Evolutionary conservation across 179 eudicot species (phyloP).

Genomic region (Amaranthus tricolor): DNA sequence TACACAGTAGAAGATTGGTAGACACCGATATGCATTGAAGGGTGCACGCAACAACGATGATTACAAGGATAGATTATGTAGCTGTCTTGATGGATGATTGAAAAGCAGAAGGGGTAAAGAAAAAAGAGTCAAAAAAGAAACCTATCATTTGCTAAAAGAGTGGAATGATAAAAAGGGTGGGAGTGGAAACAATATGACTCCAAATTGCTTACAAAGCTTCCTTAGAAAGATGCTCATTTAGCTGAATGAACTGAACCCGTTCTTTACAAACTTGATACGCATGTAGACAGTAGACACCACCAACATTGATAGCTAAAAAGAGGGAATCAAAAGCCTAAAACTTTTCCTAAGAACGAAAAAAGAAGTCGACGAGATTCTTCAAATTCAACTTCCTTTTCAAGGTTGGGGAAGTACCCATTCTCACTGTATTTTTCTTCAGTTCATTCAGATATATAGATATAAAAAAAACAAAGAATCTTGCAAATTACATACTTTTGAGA

Average conservation of each 20-base stretch:
- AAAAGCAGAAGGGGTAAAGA: slow-evolving; percentile 22
- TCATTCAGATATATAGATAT: neutral
- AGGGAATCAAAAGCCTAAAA: slow-evolving; percentile 13
- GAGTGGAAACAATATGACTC: slow-evolving; percentile 13
- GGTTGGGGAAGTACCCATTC: neutral
- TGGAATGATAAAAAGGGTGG: slow-evolving; percentile 7
- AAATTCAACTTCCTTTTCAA: neutral
- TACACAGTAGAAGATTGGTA: neutral
- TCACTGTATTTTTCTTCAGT: slow-evolving; percentile 2
- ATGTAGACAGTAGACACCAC: slow-evolving; percentile 20
- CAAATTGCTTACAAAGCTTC: slow-evolving; percentile 18
- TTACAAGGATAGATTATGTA: neutral
- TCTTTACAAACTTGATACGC: slow-evolving; percentile 22
- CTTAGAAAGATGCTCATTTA: slow-evolving; percentile 21
- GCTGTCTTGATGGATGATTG: slow-evolving; percentile 12
- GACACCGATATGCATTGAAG: neutral
- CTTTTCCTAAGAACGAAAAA: slow-evolving; percentile 21
- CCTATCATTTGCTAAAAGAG: slow-evolving; percentile 20
- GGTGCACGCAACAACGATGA: neutral
- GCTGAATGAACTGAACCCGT: slow-evolving; percentile 16
- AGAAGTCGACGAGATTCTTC: neutral
- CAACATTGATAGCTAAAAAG: slow-evolving; percentile 6
- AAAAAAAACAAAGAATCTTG: neutral
- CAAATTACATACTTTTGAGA: neutral
- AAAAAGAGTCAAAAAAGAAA: slow-evolving; percentile 21